Conservation (phyloP, 2,329 filamentous ascomycete species). For the Phialemoniopsis sp. region DNA sequence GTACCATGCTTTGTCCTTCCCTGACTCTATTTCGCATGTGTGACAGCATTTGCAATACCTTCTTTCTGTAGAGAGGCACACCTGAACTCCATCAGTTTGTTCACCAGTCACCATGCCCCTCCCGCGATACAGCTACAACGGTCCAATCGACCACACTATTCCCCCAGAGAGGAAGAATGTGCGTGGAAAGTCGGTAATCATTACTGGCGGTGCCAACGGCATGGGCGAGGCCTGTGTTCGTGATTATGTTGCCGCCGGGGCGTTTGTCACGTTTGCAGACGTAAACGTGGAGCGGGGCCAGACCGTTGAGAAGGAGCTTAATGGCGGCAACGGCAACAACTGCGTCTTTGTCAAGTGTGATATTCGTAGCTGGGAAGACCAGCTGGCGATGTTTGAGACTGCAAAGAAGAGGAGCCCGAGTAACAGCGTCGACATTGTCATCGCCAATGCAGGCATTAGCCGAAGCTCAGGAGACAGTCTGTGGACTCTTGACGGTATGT, state of each 20-base stretch:
- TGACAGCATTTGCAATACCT: too few relatives aligned
- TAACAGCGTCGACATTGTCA: constrained; percentile 37
- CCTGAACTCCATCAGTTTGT: too few relatives aligned
- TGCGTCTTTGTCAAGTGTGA: constrained; percentile 32
- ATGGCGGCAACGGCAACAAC: constrained; percentile 10
- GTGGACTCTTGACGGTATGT: constrained; percentile 29
- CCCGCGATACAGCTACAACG: too few relatives aligned
- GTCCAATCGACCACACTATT: too few relatives aligned
- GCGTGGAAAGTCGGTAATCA: constrained; percentile 37
- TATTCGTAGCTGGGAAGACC: constrained; percentile 35
- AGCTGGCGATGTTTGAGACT: constrained; percentile 32
- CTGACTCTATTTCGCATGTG: too few relatives aligned
- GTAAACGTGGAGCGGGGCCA: constrained; percentile 25
- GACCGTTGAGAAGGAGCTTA: constrained; percentile 23
- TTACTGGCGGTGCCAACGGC: constrained; percentile 42
- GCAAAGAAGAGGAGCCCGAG: constrained; percentile 28
- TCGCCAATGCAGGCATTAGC: constrained; percentile 42
- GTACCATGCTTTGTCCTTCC: too few relatives aligned
- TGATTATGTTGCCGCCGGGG: constrained; percentile 27
- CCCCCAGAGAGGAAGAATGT: too few relatives aligned
- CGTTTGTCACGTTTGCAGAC: constrained; percentile 35
- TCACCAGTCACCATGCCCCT: too few relatives aligned
- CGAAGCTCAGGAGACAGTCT: constrained; percentile 28
- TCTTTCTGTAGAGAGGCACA: too few relatives aligned
- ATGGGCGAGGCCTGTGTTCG: constrained; percentile 30